Evolutionary conservation across 2,329 filamentous ascomycete species (phyloP).

Genomic region (Fusarium pininemorale): DNA sequence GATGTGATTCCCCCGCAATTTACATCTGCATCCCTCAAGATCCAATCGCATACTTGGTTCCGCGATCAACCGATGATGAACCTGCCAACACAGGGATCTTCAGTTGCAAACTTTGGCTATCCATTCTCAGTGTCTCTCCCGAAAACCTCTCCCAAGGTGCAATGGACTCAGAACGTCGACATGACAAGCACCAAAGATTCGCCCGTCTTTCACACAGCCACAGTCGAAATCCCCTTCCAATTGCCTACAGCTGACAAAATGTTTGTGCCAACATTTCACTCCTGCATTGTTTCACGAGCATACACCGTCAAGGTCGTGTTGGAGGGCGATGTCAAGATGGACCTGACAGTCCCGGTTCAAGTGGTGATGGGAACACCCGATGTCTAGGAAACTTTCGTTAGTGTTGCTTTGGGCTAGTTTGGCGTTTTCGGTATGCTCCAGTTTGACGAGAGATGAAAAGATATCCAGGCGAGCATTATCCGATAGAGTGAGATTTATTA

Average conservation of each 20-base stretch:
- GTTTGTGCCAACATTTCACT: conserved; percentile 31
- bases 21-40: conserved; percentile 6
- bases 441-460: conserved; percentile 19
- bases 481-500: conserved; percentile 16
- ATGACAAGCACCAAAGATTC: conserved; percentile 9
- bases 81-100: conserved; percentile 29
- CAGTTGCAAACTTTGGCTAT: conserved; percentile 22
- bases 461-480: conserved; percentile 30
- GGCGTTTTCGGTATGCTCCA: not conserved
- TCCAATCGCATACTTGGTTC: conserved; percentile 37
- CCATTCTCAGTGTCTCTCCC: conserved; percentile 13
- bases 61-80: conserved; percentile 26
- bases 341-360: conserved; percentile 26
- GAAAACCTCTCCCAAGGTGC: not conserved
- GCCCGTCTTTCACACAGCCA: conserved; percentile 30
- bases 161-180: conserved; percentile 33
- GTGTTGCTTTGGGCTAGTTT: not conserved
- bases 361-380: conserved; percentile 27
- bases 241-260: conserved; percentile 22
- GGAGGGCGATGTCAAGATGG: conserved; percentile 31
- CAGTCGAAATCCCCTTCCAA: conserved; percentile 22
- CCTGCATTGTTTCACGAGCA: conserved; percentile 21
- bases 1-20: conserved; percentile 26
- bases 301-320: conserved; percentile 25
- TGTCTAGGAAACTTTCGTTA: not conserved